Evolutionary conservation across 257 asterid species (phyloP).

Genomic region (Dorcoceras hygrometricum): DNA sequence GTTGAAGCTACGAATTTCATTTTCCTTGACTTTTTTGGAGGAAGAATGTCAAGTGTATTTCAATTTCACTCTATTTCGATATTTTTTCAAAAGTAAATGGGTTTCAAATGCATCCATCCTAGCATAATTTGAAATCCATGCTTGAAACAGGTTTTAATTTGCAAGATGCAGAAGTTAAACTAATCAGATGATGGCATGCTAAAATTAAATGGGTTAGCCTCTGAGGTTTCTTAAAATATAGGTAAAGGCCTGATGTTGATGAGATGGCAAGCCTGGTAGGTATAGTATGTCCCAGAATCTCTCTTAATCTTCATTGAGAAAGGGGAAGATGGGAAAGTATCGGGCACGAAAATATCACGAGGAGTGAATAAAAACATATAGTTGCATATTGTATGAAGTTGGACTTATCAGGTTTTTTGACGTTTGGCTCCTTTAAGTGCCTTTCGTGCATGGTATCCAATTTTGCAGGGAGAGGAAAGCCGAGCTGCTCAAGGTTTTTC

Average conservation of each 20-base stretch:
- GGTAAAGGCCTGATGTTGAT: background rate
- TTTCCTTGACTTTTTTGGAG: background rate
- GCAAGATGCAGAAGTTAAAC: background rate
- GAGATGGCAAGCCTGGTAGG: background rate
- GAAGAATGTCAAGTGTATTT: background rate
- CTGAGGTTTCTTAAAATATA: background rate
- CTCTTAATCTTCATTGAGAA: background rate
- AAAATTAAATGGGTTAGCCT: background rate
- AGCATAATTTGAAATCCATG: background rate
- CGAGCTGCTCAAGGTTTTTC: constrained; percentile 1
- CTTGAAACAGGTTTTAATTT: background rate
- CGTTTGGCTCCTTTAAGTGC: background rate
- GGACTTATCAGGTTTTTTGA: background rate
- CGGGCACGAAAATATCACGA: background rate
- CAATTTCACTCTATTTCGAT: too few species aligned
- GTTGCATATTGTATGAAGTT: background rate
- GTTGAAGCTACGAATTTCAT: background rate
- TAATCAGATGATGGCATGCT: background rate
- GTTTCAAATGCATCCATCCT: background rate
- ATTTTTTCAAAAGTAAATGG: background rate
- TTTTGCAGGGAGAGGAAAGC: background rate
- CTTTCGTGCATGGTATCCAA: background rate
- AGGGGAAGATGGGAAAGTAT: background rate
- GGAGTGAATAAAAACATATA: background rate
- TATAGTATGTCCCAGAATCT: background rate